Evolutionary conservation across 768 basidiomycete genomes (phyloP).

Genomic region (Termitomyces sp.): DNA sequence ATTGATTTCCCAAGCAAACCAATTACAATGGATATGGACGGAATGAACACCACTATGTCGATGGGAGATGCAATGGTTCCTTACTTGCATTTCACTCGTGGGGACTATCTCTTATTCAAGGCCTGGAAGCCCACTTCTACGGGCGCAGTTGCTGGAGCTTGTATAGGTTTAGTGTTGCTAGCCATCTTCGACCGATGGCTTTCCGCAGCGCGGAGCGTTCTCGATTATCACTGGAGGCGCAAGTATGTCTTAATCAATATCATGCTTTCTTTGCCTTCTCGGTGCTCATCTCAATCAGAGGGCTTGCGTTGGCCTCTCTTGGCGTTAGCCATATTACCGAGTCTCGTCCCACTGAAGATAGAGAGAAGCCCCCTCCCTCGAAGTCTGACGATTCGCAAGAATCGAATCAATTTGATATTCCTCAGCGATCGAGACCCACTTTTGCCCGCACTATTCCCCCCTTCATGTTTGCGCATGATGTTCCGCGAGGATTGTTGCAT

Average conservation of each 20-base stretch:
- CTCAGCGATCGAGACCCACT: not conserved
- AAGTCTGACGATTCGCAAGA: not conserved
- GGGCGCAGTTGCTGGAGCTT: conserved; percentile 74
- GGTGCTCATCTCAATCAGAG: conserved; percentile 6
- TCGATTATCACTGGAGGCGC: conserved; percentile 56
- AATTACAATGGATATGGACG: conserved; percentile 9
- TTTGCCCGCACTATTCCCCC: conserved; percentile 45
- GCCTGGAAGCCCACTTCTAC: conserved; percentile 63
- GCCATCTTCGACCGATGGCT: conserved; percentile 72
- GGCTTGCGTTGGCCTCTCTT: conserved; percentile 6
- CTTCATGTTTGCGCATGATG: conserved; percentile 65
- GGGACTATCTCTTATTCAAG: conserved; percentile 65
- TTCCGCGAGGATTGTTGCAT: conserved; percentile 65
- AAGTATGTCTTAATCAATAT: conserved; percentile 37
- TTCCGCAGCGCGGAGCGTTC: conserved; percentile 46
- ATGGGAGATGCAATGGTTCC: conserved; percentile 48
- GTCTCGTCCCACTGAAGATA: not conserved
- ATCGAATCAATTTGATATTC: not conserved
- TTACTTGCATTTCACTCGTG: conserved; percentile 65
- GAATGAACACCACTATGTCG: not conserved
- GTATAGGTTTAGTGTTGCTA: conserved; percentile 65
- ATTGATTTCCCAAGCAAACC: not conserved
- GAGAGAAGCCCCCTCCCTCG: conserved; percentile 8
- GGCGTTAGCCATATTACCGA: not conserved
- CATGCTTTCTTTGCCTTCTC: not conserved